phyloP scores from a whole-genome alignment of 169 alveolate genomes.

The Toxoplasma gondii region DNA sequence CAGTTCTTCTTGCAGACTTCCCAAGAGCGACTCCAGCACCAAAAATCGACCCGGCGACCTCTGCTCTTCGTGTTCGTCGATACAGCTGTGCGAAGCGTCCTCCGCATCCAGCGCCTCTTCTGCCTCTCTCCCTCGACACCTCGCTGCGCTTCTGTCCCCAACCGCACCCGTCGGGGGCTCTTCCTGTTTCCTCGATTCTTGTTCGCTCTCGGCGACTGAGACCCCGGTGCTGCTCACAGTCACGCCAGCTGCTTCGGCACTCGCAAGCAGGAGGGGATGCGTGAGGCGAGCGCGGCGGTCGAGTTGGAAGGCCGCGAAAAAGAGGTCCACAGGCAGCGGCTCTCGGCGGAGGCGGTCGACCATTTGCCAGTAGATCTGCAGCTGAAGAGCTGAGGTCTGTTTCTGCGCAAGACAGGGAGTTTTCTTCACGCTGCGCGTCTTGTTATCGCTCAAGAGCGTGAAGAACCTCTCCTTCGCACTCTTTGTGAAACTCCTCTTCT shows the following conservation, averaged over 20 bases:
- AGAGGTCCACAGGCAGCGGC: neutral
- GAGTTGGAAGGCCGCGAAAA: neutral
- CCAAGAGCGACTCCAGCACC: neutral
- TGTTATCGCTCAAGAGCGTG: conserved; percentile 13
- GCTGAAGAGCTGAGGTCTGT: conserved; percentile 43
- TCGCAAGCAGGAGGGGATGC: conserved; percentile 9
- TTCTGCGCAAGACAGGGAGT: conserved; percentile 33
- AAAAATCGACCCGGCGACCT: neutral
- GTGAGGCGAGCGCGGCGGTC: neutral
- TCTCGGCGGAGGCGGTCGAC: neutral
- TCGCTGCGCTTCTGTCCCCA: no score
- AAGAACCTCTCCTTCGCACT: neutral
- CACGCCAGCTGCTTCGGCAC: conserved; percentile 2
- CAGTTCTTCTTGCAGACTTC: neutral
- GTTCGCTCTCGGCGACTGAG: neutral
- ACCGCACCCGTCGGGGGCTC: neutral
- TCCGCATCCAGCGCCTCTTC: neutral
- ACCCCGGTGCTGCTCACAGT: neutral
- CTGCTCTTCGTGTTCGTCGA: neutral
- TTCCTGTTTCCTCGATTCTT: neutral
- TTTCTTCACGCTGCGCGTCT: conserved; percentile 32
- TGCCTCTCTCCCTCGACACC: neutral
- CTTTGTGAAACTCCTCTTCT: no score
- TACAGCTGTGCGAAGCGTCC: neutral
- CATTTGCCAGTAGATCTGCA: conserved; percentile 36